Conservation (phyloP, 73 alveolate genomes). For the Paramecium sonneborni region DNA sequence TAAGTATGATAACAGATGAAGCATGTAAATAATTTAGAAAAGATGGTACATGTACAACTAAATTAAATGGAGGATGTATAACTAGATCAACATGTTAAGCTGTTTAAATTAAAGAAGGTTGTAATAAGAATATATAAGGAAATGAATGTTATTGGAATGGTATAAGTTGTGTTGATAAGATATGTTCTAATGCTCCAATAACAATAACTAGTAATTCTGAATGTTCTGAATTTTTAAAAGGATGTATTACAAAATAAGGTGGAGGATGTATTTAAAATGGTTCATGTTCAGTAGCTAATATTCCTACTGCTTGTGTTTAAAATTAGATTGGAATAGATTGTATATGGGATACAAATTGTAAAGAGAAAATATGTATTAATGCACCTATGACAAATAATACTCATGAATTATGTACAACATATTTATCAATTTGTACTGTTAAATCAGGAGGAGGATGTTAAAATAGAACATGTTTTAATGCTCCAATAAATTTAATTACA, state of each 20-base stretch:
- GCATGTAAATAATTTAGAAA: background rate
- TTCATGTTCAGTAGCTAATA: background rate
- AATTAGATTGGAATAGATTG: background rate
- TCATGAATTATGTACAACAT: background rate
- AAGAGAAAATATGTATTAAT: background rate
- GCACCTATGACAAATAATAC: background rate
- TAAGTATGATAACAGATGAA: background rate
- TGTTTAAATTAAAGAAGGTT: background rate
- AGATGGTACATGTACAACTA: background rate
- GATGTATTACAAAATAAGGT: background rate
- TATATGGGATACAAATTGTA: constrained; percentile 9
- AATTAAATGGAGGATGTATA: background rate
- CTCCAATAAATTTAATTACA: background rate
- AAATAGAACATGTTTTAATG: background rate
- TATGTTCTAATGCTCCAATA: constrained; percentile 11
- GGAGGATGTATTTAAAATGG: background rate
- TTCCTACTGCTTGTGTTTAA: background rate
- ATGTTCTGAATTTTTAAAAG: background rate
- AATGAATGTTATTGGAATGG: background rate
- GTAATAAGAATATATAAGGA: background rate
- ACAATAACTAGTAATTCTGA: background rate
- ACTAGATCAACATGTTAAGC: background rate
- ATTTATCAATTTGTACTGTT: background rate
- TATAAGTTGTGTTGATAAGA: background rate
- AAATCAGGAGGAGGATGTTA: background rate